A percentile compares a stretch with the other conserved stretches of the same genome.
These are phyloP conservation scores for Aspergillus tanneri DNA, from an alignment of 2,329 filamentous ascomycete genomes.

Conservation along the genomic window DNA sequence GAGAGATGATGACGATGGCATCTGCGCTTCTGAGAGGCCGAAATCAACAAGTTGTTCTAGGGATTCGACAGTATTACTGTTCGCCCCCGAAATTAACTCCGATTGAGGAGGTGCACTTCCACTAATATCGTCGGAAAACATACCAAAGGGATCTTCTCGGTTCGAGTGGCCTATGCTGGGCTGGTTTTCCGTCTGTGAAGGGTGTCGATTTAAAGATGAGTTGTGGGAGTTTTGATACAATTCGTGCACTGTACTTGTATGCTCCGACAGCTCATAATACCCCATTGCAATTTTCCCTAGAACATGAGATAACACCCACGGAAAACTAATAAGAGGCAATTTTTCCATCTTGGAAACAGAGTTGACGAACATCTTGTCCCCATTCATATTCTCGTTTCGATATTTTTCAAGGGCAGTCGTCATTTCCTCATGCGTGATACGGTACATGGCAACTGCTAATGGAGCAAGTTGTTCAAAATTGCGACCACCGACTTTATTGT, in stretches of 20 bases:
- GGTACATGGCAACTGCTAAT: slow-evolving; percentile 86
- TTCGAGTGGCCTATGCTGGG: not conserved
- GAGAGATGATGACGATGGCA: not conserved
- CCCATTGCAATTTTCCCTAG: slow-evolving; percentile 66
- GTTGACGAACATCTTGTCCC: slow-evolving; percentile 13
- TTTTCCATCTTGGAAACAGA: slow-evolving; percentile 26
- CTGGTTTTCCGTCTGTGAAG: not conserved
- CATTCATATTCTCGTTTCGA: slow-evolving; percentile 23
- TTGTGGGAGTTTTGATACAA: too few species aligned
- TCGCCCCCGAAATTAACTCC: not conserved
- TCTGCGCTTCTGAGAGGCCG: slow-evolving; percentile 11
- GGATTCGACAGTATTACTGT: slow-evolving; percentile 5
- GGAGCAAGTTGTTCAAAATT: slow-evolving; percentile 62
- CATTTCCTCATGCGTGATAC: slow-evolving; percentile 71
- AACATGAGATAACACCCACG: slow-evolving; percentile 80
- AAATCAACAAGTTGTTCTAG: slow-evolving; percentile 25
- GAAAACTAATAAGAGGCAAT: slow-evolving; percentile 87
- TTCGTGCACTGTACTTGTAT: too few species aligned
- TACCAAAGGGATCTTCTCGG: slow-evolving; percentile 20
- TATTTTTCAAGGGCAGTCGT: slow-evolving; percentile 57
- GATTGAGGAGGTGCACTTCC: too few species aligned
- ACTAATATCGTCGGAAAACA: slow-evolving; percentile 10
- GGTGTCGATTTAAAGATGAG: too few species aligned
- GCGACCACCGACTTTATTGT: slow-evolving; percentile 61
- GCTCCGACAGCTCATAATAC: slow-evolving; percentile 27